Evolutionary conservation across 2,329 filamentous ascomycete species (phyloP), one percentile per base, ranked within the genome.

Genomic region (Alternaria atra): DNA sequence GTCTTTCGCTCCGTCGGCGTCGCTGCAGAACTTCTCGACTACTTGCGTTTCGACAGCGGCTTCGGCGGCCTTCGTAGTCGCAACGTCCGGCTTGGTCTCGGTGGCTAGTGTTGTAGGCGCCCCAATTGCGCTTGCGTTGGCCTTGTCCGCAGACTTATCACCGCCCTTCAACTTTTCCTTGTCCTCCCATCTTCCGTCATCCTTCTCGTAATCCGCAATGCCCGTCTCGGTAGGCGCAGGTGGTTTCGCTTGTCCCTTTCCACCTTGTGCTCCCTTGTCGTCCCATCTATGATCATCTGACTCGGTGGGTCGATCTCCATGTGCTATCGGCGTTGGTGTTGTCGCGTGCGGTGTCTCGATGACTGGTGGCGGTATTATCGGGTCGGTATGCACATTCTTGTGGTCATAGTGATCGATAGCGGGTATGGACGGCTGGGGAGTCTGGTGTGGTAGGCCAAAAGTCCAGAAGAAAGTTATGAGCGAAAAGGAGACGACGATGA

Each of bases 1-100:
- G 68, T 88, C 81, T 4, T 85, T 79, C 4, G 78, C 76, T 29
- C 76, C 77, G 1, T 66, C 60, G 27, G 72, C 70, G 8, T 74
- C 65, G 40, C 65, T 70, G 63, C 73, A 77, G 35, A 65, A 64
- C 7, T 61, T 63, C 8, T 63, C 53, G 15, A 63, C 46, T 34
- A 20, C 8, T 55, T 58, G 52, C 13, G 57, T 27, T 39, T 56
- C 30, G 35, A 58, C 5, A 13, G 50, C 42, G 34, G 57, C 44
- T 39, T 30, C 56, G 6, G 48, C 46, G 3, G 61, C 27, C 32
- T 51, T 12, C 8, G 61, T 42, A 10, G 51, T 23, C 15, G 55
- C 51, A 8, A 46, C 47, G 8, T 54, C 54, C 1, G 39, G 30
- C 27, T 39, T 58, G 8, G 20, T 39, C 12, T 56, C 37, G 5